These are phyloP conservation scores for Trichomonascaceae sp. DNA, from an alignment of 1,139 yeast species.

Conservation along the genomic window DNA sequence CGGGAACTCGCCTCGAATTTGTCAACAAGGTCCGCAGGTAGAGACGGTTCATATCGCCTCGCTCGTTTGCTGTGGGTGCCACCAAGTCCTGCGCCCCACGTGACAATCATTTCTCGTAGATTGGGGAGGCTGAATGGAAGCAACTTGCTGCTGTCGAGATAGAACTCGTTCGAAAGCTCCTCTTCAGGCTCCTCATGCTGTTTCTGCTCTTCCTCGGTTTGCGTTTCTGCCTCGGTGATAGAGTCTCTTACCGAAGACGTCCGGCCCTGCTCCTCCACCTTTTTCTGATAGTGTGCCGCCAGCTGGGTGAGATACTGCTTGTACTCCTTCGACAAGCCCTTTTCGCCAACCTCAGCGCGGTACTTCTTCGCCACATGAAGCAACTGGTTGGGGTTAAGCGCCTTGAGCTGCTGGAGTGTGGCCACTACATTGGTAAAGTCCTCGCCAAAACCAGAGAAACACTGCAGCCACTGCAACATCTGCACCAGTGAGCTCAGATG, in stretches of 20 bases:
- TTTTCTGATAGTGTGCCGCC: constrained; percentile 17
- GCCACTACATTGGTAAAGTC: constrained; percentile 45
- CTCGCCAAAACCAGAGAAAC: constrained; percentile 54
- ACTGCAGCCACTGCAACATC: constrained; percentile 81
- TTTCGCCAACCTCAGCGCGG: constrained; percentile 74
- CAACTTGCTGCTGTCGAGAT: constrained; percentile 22
- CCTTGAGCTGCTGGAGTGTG: constrained; percentile 30
- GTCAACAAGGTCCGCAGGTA: constrained; percentile 28
- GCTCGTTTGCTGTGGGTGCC: constrained; percentile 26
- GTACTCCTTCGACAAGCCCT: constrained; percentile 27
- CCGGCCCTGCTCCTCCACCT: not conserved
- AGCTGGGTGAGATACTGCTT: constrained; percentile 23
- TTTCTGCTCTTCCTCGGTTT: constrained; percentile 6
- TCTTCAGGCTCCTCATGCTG: constrained; percentile 4
- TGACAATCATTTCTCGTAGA: constrained; percentile 26
- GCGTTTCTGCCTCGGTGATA: constrained; percentile 1
- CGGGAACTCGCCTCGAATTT: constrained; percentile 18
- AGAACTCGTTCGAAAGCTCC: constrained; percentile 7
- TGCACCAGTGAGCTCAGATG: constrained; percentile 69
- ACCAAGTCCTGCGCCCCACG: constrained; percentile 32
- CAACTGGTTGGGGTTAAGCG: constrained; percentile 57
- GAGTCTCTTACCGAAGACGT: not conserved
- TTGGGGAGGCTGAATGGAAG: constrained; percentile 29
- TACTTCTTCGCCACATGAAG: constrained; percentile 62
- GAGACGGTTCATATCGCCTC: constrained; percentile 26